phyloP scores from a whole-genome alignment of 2,329 filamentous ascomycete genomes.

The Penicillium sp. region DNA sequence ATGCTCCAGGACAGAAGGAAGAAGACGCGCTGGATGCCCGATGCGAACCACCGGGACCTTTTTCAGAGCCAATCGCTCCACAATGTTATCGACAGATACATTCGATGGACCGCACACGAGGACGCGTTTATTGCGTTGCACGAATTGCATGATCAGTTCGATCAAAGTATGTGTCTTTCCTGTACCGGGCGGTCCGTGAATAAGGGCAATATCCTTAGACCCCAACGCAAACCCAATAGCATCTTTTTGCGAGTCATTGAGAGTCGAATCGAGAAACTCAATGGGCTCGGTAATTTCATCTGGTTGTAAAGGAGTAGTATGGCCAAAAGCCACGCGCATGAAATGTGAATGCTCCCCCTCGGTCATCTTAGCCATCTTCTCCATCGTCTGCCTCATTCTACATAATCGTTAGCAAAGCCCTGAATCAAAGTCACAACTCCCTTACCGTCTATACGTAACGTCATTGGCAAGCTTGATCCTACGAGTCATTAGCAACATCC shows the following conservation, averaged over 20 bases:
- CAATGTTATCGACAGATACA: constrained; percentile 96
- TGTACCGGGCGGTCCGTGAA: constrained; percentile 93
- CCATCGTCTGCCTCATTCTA: constrained; percentile 66
- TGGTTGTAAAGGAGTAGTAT: constrained; percentile 53
- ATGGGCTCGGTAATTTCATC: constrained; percentile 50
- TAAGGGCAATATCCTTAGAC: constrained; percentile 77
- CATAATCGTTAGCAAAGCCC: constrained; percentile 5
- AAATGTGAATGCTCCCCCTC: constrained; percentile 58
- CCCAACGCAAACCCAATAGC: constrained; percentile 78
- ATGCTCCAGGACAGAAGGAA: constrained; percentile 84
- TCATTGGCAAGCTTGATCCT: constrained; percentile 67
- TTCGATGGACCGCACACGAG: constrained; percentile 97
- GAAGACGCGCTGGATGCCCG: constrained; percentile 85
- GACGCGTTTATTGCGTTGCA: constrained; percentile 70
- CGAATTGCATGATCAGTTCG: constrained; percentile 88
- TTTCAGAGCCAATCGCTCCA: constrained; percentile 82
- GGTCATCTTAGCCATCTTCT: constrained; percentile 55
- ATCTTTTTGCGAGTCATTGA: constrained; percentile 64
- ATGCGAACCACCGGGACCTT: constrained; percentile 85
- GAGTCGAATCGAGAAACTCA: constrained; percentile 54
- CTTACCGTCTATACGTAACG: constrained; percentile 62
- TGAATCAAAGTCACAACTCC: neutral
- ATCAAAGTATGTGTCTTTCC: constrained; percentile 97
- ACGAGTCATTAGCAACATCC: constrained; percentile 15
- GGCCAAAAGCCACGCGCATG: constrained; percentile 61